Evolutionary conservation across 2,329 filamentous ascomycete genomes (phyloP), one percentile per base, ranked within the genome.

Genomic region (Simplicillium sp.): DNA sequence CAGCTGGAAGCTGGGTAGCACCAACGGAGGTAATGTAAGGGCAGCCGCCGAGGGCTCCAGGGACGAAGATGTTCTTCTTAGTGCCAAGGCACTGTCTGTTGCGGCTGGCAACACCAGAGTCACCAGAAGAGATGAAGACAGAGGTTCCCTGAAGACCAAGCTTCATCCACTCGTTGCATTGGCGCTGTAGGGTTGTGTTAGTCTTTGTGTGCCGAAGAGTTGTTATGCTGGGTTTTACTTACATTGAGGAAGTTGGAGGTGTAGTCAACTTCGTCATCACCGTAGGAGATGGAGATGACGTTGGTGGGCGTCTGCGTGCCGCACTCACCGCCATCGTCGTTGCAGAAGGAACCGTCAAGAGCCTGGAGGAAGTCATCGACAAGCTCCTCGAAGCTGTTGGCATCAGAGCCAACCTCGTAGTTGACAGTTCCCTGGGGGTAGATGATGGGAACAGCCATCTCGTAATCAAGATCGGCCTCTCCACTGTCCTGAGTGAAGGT

Each of bases 291-390:
- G 29, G 48, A 49, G 68, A 73, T 53, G 13, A 61, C 53, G 28
- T 45, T 46, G 15, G 41, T 46, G 13, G 44, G 42, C 39, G 46
- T 42, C 32, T 28, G 49, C 7, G 25, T 42, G 34, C 49, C 51
- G 45, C 55, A 62, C 42, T 37, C 55, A 54, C 4, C 62, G 53
- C 43, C 57, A 50, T 11, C 70, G 68, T 42, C 67, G 64, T 55
- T 65, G 57, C 73, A 75, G 54, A 75, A 75, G 38, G 63, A 67
- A 5, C 67, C 70, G 47, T 74, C 70, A 32, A 74, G 60, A 28
- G 70, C 70, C 42, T 73, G 68, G 36, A 69, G 61, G 51, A 74
- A 70, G 29, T 66, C 69, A 50, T 70, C 68, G n/a, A 42, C 40
- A 14, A 51, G 66, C 55, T 33, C 65, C 12, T 15, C 15, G 12